Percentiles rank a stretch among this genome's conserved stretches.
Evolutionary conservation across 768 basidiomycete species (phyloP).

Genomic region (Rhizopogon roseolus): DNA sequence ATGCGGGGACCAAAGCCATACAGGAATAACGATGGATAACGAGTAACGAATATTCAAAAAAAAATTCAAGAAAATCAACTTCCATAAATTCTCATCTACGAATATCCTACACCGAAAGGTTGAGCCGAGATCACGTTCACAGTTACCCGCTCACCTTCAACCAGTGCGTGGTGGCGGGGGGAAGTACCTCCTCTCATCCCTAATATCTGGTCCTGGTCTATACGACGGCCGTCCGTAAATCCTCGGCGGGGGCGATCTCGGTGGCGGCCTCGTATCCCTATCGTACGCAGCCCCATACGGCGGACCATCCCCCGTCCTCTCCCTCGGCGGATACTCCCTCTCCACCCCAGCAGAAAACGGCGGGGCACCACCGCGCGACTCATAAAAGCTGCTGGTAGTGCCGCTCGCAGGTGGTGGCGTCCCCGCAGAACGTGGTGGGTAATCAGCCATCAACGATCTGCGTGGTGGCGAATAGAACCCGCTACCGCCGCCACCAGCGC

Average conservation of each 20-base stretch:
- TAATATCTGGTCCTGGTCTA: slow-evolving; percentile 14
- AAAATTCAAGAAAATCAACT: neutral
- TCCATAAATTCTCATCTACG: neutral
- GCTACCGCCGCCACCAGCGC: slow-evolving; percentile 7
- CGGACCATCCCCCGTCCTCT: slow-evolving; percentile 21
- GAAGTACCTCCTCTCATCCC: slow-evolving; percentile 35
- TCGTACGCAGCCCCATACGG: slow-evolving; percentile 32
- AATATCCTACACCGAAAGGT: neutral
- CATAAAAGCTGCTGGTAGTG: slow-evolving; percentile 27
- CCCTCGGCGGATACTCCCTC: slow-evolving; percentile 27
- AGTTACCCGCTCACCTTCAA: neutral
- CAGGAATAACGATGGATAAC: no score
- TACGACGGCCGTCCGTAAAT: slow-evolving; percentile 11
- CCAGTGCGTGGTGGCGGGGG: slow-evolving; percentile 19
- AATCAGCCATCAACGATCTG: slow-evolving; percentile 16
- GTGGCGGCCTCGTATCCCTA: slow-evolving; percentile 25
- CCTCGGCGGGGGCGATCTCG: slow-evolving; percentile 14
- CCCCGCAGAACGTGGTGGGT: slow-evolving; percentile 16
- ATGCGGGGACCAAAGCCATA: no score
- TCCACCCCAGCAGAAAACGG: slow-evolving; percentile 22
- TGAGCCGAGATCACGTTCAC: no score
- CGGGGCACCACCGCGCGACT: slow-evolving; percentile 14
- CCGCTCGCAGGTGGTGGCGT: slow-evolving; percentile 21
- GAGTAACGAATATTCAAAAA: neutral
- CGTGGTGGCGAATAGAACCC: slow-evolving; percentile 31